Conservation (phyloP, 169 alveolate species). For the Eimeria acervulina region DNA sequence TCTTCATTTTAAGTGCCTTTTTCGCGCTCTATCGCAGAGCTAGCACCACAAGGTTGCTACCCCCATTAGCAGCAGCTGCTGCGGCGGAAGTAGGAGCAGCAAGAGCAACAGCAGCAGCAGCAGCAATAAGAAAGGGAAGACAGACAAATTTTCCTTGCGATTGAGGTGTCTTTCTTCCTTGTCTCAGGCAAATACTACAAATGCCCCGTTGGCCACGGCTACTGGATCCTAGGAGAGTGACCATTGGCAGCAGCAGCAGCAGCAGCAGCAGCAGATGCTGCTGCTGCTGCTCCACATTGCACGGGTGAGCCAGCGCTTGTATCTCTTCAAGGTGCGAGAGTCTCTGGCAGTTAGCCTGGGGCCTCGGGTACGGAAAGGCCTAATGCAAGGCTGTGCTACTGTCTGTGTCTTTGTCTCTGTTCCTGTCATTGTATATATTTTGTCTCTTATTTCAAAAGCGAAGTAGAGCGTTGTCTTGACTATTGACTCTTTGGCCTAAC, state of each 20-base stretch:
- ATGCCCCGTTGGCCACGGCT: slow-evolving; percentile 60
- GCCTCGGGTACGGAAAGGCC: background rate
- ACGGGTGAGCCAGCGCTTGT: background rate
- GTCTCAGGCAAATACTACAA: slow-evolving; percentile 61
- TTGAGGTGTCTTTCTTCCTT: background rate
- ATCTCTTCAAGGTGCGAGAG: background rate
- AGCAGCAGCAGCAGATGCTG: slow-evolving; percentile 7
- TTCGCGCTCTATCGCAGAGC: too few species aligned
- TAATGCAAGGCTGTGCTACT: background rate
- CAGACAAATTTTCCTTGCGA: too few species aligned
- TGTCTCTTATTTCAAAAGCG: too few species aligned
- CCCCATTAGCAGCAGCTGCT: background rate
- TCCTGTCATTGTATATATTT: too few species aligned
- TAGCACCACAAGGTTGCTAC: too few species aligned
- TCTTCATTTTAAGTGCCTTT: too few species aligned
- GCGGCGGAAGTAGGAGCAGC: too few species aligned
- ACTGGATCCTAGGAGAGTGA: slow-evolving; percentile 63
- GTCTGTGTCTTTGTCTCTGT: background rate
- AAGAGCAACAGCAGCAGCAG: too few species aligned
- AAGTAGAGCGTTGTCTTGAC: background rate
- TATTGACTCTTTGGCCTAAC: background rate
- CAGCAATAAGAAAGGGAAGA: too few species aligned
- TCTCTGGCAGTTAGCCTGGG: background rate
- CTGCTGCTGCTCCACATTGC: background rate
- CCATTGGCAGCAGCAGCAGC: background rate